Conservation (phyloP, 371 early-diverging fungal species). For the Smittium culicis region DNA sequence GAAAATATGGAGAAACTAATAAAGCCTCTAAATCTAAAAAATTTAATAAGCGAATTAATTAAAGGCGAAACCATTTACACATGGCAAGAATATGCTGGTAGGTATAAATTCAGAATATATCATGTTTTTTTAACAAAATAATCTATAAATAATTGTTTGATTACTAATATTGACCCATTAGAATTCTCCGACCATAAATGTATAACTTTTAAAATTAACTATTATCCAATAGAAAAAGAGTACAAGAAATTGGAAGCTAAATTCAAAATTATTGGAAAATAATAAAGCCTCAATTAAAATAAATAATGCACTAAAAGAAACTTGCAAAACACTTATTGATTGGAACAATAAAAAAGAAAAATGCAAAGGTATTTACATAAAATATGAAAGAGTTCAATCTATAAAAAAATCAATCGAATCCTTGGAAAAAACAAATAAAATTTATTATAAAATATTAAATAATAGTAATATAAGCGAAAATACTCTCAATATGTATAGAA, state of each 20-base stretch:
- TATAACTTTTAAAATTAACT: background rate
- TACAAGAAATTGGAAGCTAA: background rate
- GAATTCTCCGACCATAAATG: constrained; percentile 2
- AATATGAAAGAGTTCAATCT: background rate
- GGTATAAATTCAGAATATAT: constrained; percentile 4
- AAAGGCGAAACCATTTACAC: background rate
- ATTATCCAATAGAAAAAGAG: background rate
- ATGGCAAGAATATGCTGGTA: background rate
- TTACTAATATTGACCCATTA: background rate
- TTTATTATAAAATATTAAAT: background rate
- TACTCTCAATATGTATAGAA: background rate
- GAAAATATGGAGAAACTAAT: background rate
- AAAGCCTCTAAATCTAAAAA: background rate
- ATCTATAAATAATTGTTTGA: background rate
- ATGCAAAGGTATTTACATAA: background rate
- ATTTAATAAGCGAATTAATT: background rate
- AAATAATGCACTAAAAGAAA: background rate
- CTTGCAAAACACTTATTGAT: background rate
- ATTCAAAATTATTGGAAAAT: background rate
- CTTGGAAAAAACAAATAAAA: background rate
- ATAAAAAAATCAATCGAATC: background rate
- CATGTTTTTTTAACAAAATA: constrained; percentile 8
- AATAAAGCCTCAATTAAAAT: background rate
- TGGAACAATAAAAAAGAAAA: background rate
- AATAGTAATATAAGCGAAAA: background rate